Evolutionary conservation across 208 protist genomes (phyloP).

Genomic region (Leishmania major): DNA sequence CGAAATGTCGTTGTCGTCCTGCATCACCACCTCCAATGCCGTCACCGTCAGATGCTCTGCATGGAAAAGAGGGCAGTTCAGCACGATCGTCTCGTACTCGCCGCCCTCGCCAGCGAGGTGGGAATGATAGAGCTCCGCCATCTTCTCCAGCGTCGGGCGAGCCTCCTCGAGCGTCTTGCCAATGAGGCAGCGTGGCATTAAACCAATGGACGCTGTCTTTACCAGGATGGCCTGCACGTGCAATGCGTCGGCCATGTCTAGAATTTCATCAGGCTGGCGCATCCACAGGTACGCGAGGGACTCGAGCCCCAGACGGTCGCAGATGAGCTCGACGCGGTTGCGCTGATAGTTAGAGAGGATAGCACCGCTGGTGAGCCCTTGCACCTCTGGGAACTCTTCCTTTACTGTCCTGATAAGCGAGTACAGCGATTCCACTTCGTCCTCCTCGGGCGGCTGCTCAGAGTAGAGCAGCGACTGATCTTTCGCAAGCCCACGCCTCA

Average conservation of each 20-base stretch:
- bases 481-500: constrained; percentile 72
- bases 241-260: constrained; percentile 91
- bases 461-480: constrained; percentile 88
- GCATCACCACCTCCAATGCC: constrained; percentile 58
- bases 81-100: constrained; percentile 99
- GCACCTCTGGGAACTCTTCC: constrained; percentile 81
- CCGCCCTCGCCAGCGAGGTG: constrained; percentile 99
- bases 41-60: constrained; percentile 40
- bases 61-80: constrained; percentile 96
- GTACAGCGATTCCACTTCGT: constrained; percentile 99
- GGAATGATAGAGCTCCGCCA: constrained; percentile 61
- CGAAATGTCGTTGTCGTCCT: constrained; percentile 83
- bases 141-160: constrained; percentile 58
- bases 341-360: constrained; percentile 99
- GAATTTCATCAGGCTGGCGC: constrained; percentile 89
- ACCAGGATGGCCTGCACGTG: constrained; percentile 93
- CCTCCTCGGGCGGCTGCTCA: constrained; percentile 51
- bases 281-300: constrained; percentile 97
- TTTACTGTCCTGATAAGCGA: constrained; percentile 89
- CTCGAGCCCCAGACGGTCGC: constrained; percentile 91
- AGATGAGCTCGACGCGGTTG: constrained; percentile 97
- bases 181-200: constrained; percentile 90
- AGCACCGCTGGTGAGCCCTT: constrained; percentile 96
- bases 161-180: constrained; percentile 84
- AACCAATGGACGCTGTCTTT: constrained; percentile 95